Percentiles rank a stretch among this genome's conserved stretches.
Evolutionary conservation across 1,284 basidiomycete species (phyloP).

Genomic region (Athelia sp.): DNA sequence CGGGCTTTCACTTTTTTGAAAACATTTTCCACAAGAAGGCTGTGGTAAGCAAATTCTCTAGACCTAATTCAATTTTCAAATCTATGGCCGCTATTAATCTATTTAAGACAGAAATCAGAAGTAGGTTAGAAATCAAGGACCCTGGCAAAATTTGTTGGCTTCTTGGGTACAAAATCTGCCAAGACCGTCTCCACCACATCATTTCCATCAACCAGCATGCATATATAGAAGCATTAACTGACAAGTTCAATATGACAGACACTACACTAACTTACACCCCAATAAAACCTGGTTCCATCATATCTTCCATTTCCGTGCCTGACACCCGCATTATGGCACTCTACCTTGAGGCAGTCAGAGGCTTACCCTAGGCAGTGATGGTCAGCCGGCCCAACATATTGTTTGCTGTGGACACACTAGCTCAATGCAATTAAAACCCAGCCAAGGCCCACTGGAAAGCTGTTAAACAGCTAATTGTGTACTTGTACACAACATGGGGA

Average conservation of each 20-base stretch:
- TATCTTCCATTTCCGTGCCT: not conserved
- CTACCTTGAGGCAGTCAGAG: constrained; percentile 19
- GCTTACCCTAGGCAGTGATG: constrained; percentile 22
- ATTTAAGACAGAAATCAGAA: not conserved
- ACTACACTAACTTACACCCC: not conserved
- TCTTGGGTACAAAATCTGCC: constrained; percentile 14
- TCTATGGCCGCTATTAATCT: not conserved
- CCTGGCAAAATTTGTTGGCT: constrained; percentile 12
- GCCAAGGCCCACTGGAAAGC: constrained; percentile 16
- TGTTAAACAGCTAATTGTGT: constrained; percentile 18
- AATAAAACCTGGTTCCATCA: not conserved
- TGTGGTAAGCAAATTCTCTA: too few species aligned
- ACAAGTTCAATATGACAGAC: constrained; percentile 6
- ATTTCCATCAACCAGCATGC: constrained; percentile 15
- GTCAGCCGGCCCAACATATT: constrained; percentile 20
- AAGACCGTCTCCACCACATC: constrained; percentile 5
- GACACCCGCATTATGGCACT: not conserved
- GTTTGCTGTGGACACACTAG: constrained; percentile 16
- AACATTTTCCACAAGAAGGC: too few species aligned
- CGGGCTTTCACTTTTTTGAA: too few species aligned
- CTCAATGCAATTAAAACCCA: constrained; percentile 13
- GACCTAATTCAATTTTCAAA: too few species aligned
- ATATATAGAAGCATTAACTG: constrained; percentile 15
- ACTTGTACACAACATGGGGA: constrained; percentile 20
- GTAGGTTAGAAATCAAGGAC: constrained; percentile 10